Base-by-base conservation (phyloP, 2,329 filamentous ascomycete genomes). In the Ceratocystis destructans region DNA sequence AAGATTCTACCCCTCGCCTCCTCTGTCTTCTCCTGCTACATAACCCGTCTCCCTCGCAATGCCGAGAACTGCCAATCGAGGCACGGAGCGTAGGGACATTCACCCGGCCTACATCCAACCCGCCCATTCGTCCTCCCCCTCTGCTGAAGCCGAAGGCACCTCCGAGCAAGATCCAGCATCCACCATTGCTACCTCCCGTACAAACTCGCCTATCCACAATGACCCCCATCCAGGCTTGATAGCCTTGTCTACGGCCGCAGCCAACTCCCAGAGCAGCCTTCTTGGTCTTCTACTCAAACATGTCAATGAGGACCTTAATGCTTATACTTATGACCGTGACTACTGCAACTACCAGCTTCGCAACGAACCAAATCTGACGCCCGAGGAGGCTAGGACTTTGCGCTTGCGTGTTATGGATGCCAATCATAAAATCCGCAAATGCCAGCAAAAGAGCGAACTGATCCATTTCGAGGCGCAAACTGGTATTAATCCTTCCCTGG, bases 321-420 rank as follows among this genome's bases (percentile, higher is more conserved):
- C 77, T 0, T 79, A 79, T 67, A 71, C 72, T 1, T 75, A 77
- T 64, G 78, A 80, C 67, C 68, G 77, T 3, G 74, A 76, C n/a
- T 79, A 76, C 70, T 78, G 76, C 69, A 70, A 70, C 7, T 70
- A 74, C 20, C 74, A 76, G 68, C 72, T 79, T 8, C 67, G 67
- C 50, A 66, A 68, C 1, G 70, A 70, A 5, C 68, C 70, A 3
- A 72, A 75, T 62, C 71, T 79, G 59, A 77, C 75, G 0, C 74
- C 78, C 0, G 74, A 76, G 66, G 78, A 80, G 70, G 70, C 69
- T 0, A 74, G 78, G 22, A 76, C 74, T 3, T 70, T 78, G 25
- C 77, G 78, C 70, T 71, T 79, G 64, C 77, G 78, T 20, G 71
- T 73, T 5, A 70, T 80, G 8, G 78, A 80, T 62, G 73, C 77